phyloP scores from a whole-genome alignment of 2,329 filamentous ascomycete species.

The Fusarium drepaniforme region DNA sequence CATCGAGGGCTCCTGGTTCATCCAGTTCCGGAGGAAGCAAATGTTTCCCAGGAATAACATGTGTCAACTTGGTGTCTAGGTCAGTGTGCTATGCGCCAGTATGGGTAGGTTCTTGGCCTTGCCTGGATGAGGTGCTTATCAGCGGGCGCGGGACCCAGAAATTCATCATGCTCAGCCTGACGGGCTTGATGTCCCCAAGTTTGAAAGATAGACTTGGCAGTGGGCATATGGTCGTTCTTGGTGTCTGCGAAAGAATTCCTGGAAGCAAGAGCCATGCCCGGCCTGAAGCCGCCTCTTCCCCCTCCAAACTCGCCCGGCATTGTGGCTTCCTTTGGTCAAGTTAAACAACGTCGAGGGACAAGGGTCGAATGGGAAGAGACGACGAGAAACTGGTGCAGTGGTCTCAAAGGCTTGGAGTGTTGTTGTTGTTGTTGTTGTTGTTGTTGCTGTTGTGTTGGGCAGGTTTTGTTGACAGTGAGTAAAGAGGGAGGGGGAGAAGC shows the following conservation, averaged over 20 bases:
- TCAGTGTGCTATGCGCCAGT: background rate
- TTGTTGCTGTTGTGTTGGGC: background rate
- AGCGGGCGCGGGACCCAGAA: slow-evolving; percentile 41
- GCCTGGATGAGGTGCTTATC: slow-evolving; percentile 42
- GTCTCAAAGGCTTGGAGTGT: background rate
- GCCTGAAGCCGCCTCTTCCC: slow-evolving; percentile 4
- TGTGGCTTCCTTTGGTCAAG: background rate
- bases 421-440: background rate
- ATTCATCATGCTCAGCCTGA: slow-evolving; percentile 34
- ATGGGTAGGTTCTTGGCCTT: background rate
- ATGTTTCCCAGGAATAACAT: slow-evolving; percentile 47
- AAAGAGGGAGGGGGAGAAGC: background rate
- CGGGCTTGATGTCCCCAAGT: slow-evolving; percentile 27
- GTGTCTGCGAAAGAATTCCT: slow-evolving; percentile 1
- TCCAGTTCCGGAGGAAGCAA: slow-evolving; percentile 44
- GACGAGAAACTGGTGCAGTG: background rate
- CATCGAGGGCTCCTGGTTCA: slow-evolving; percentile 39
- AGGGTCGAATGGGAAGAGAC: background rate
- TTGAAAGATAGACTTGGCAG: slow-evolving; percentile 41
- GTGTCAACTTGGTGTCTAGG: slow-evolving; percentile 16
- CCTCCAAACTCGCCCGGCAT: slow-evolving; percentile 15
- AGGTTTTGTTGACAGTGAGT: background rate
- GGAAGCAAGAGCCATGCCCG: background rate
- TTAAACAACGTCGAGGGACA: background rate
- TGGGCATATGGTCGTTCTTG: slow-evolving; percentile 20